Evolutionary conservation across 2,329 filamentous ascomycete genomes (phyloP).

Genomic region (Trichoderma breve): DNA sequence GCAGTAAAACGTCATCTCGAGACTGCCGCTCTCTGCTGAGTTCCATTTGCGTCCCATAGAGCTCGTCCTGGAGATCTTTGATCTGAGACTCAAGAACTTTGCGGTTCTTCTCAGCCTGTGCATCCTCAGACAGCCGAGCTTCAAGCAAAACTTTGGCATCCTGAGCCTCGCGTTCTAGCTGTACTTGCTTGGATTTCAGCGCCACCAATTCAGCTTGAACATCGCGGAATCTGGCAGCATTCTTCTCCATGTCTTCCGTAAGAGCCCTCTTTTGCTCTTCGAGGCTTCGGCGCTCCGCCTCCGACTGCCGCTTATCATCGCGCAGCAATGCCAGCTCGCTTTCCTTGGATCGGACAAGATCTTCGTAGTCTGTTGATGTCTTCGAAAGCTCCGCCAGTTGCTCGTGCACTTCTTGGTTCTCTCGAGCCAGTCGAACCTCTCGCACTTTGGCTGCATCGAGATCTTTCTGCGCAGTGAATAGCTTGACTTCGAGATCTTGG

Average conservation of each 20-base stretch:
- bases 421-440: constrained; percentile 71
- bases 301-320: constrained; percentile 77
- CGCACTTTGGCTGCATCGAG: constrained; percentile 70
- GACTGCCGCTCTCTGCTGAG: constrained; percentile 90
- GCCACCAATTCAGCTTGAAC: constrained; percentile 85
- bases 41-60: constrained; percentile 83
- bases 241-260: constrained; percentile 72
- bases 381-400: constrained; percentile 84
- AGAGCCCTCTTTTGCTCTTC: constrained; percentile 76
- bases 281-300: constrained; percentile 74
- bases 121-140: constrained; percentile 85
- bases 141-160: constrained; percentile 86
- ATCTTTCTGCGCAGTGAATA: constrained; percentile 75
- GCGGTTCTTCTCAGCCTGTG: constrained; percentile 75
- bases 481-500: constrained; percentile 84
- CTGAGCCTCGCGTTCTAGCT: constrained; percentile 82
- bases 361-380: constrained; percentile 92
- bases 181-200: constrained; percentile 77
- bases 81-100: constrained; percentile 85
- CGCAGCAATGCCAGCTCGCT: constrained; percentile 86
- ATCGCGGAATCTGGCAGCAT: constrained; percentile 73
- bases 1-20: constrained; percentile 85
- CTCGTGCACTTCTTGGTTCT: constrained; percentile 79
- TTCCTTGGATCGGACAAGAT: constrained; percentile 88
- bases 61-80: constrained; percentile 78